Conservation (phyloP, 2,329 filamentous ascomycete genomes). For the Fusarium palustre region DNA sequence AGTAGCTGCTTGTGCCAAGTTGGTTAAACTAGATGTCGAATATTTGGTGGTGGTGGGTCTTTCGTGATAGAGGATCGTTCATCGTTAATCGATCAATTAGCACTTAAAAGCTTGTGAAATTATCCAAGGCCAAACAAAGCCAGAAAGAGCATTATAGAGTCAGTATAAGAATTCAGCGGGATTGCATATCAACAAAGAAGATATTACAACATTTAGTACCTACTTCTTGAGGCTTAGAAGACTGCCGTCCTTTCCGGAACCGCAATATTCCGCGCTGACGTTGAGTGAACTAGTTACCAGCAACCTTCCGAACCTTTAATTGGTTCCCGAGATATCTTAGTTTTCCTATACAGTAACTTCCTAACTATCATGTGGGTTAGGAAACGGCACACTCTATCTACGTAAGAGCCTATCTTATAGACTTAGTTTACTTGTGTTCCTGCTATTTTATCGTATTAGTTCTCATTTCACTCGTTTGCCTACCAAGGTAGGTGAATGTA, state of each 20-base stretch:
- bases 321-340: neutral
- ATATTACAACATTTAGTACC: neutral
- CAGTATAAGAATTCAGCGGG: neutral
- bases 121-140: neutral
- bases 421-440: neutral
- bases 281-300: conserved; percentile 1
- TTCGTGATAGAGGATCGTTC: neutral
- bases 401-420: neutral
- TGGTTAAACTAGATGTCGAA: conserved; percentile 5
- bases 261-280: conserved; percentile 40
- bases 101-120: neutral
- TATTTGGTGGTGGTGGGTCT: conserved; percentile 36
- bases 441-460: neutral
- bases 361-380: neutral
- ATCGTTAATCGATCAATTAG: conserved; percentile 17
- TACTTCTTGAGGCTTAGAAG: neutral
- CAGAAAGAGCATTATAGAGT: neutral
- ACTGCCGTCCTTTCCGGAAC: conserved; percentile 39
- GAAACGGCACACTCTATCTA: neutral
- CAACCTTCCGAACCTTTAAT: conserved; percentile 13
- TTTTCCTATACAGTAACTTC: neutral
- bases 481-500: neutral
- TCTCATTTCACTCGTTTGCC: neutral
- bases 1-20: conserved; percentile 20
- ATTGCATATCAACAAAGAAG: neutral